Evolutionary conservation across 352 stramenopile species (phyloP).

Genomic region (Phytophthora quininea): DNA sequence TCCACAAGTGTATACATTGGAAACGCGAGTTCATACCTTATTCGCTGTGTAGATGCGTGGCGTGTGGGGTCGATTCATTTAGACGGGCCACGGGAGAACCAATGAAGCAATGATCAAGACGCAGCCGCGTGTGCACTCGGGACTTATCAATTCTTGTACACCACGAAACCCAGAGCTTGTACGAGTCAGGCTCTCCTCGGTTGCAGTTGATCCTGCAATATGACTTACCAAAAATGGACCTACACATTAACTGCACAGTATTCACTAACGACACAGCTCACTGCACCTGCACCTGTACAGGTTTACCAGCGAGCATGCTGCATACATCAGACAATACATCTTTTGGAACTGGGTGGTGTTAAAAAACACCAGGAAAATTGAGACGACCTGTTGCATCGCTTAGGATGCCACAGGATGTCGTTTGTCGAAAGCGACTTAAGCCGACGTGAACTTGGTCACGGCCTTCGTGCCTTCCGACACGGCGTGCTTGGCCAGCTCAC

Average conservation of each 20-base stretch:
- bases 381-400: constrained; percentile 1
- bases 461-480: constrained; percentile 98
- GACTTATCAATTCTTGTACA: no score
- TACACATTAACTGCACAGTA: no score
- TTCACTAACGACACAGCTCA: not conserved
- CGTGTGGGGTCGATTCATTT: constrained; percentile 70
- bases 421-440: constrained; percentile 52
- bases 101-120: no score
- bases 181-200: no score
- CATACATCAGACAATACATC: constrained; percentile 9
- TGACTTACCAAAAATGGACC: no score
- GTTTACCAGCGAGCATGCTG: not conserved
- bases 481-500: constrained; percentile 97
- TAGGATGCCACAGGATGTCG: not conserved
- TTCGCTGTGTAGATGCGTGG: constrained; percentile 56
- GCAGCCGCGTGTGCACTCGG: no score
- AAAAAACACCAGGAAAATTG: constrained; percentile 45
- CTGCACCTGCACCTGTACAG: not conserved
- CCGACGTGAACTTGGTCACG: constrained; percentile 92
- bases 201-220: no score
- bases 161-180: no score
- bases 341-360: constrained; percentile 55
- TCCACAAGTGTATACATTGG: not conserved
- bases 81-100: no score
- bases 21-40: no score